Conservation (phyloP, 2,329 filamentous ascomycete genomes). For the Scedosporium aurantiacum region DNA sequence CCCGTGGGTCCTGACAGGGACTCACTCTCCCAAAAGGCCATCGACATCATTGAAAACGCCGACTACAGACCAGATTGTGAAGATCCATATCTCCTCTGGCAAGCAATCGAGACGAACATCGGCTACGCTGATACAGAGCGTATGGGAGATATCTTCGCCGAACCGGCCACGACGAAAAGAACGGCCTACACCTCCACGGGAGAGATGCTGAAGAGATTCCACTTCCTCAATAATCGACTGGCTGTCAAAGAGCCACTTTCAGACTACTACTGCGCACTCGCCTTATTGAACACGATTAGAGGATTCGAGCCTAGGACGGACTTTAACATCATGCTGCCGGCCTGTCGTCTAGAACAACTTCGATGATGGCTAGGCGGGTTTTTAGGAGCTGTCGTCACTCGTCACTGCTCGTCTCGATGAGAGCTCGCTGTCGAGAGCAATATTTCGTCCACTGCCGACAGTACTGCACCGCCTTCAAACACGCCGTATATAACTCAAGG, state of each 20-base stretch:
- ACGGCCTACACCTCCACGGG: neutral
- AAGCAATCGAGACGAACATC: neutral
- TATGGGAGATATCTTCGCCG: neutral
- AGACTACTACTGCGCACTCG: neutral
- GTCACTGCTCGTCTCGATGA: too few species aligned
- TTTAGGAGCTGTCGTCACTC: too few species aligned
- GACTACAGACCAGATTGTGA: neutral
- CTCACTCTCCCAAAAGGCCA: neutral
- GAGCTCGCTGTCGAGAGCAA: too few species aligned
- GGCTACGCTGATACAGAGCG: neutral
- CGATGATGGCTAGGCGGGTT: too few species aligned
- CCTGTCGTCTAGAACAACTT: too few species aligned
- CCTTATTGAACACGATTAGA: neutral
- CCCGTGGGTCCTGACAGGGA: too few species aligned
- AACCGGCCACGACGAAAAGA: neutral
- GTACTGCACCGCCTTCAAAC: too few species aligned
- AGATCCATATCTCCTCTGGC: neutral
- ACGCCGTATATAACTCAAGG: too few species aligned
- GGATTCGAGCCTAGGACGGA: neutral
- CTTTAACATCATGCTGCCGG: neutral
- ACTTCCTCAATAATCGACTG: neutral
- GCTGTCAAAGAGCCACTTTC: neutral
- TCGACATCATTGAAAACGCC: neutral
- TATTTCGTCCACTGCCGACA: too few species aligned
- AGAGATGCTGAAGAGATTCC: neutral